Evolutionary conservation across 129 eudicot genomes (phyloP), one percentile per base, ranked within the genome.

Genomic region (Ambrosia artemisiifolia): DNA sequence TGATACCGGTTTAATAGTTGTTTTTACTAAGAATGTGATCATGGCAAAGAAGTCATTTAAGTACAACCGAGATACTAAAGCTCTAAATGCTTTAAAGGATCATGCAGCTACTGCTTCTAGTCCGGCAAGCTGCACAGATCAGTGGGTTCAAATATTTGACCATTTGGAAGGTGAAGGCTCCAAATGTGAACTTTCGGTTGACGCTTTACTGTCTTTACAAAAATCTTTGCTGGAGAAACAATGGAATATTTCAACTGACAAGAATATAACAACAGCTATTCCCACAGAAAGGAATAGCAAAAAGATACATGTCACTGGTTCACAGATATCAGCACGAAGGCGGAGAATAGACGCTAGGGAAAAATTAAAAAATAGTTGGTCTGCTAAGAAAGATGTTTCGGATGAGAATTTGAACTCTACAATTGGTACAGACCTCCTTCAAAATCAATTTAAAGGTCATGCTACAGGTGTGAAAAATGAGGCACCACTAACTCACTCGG

Each of bases 161-260:
- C 65, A 83, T 18, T 34, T 73, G 28, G 90, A 83, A 63, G 78
- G 72, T 35, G 83, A 79, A 69, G 75, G 35, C 66, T 75, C 67
- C 11, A 77, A 77, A 6, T 30, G 35, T 34, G 95, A 89, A 49
- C 65, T 80, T 54, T 57, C 83, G n/a, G 85, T 86, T 70, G 99
- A 95, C 3, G 94, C 91, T 35, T 78, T 95, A 67, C 88, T 91
- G 43, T 78, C 86, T 67, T 65, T 90, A 82, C 99, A 90, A 44
- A 95, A 95, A 70, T 84, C 89, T 68, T 86, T 91, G 81, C 85
- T 95, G 46, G 97, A 95, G 75, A 88, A 95, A 73, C 97, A 88
- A 83, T 95, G 95, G 95, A 83, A 78, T 54, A 88, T 91, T 20
- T 79, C 99, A 40, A 71, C 91, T 3, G 87, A 85, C 1, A 67